Base-by-base conservation (phyloP, 345 rosid genomes). In the Syzygium aromaticum region DNA sequence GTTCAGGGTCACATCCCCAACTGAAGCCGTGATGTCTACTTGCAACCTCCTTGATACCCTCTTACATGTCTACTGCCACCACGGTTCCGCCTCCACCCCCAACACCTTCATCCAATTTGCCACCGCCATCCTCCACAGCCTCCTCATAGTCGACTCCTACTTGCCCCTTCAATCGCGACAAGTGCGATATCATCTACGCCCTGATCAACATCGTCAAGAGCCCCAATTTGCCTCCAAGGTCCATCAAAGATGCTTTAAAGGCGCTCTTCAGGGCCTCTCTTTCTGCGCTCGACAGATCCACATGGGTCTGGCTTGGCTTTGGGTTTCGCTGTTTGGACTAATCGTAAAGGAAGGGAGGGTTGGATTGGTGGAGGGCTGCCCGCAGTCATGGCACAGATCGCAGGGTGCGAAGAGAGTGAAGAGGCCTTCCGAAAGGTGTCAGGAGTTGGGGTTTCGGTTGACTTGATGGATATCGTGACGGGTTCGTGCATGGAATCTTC, bases 291-390 rank as follows among this genome's bases (percentile, higher is more conserved):
- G 6, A 6, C 46, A 43, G 46, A 43, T 43, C 46, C 46, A 43
- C 46, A 43, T 43, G 46, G 93, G 89, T 97, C 85, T 92, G 91
- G 1, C 93, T 97, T 5, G 97, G 98, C 51, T 95, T 93, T 43
- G 91, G 21, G 90, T 92, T 28, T 90, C 98, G 3, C 90, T 97
- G 67, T 93, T 97, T 59, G 92, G 96, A 5, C 84, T 95, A 6
- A 93, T 95, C 51, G 86, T 97, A 17, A 94, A 93, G 86, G 98
- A 94, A 64, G 95, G 94, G 25, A 89, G 97, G 63, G 92, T 88
- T 17, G 99, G 99, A 86, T 90, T 96, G 40, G 95, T 96, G 84
- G 99, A 97, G 90, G 99, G 95, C 86, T n/a, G 95, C 99, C 94
- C 84, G 98, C 98, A 38, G 99, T 96, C 87, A 87, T 94, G 78